Conservation (phyloP, 78 protist genomes). For the Dictyostelium intermedium region DNA sequence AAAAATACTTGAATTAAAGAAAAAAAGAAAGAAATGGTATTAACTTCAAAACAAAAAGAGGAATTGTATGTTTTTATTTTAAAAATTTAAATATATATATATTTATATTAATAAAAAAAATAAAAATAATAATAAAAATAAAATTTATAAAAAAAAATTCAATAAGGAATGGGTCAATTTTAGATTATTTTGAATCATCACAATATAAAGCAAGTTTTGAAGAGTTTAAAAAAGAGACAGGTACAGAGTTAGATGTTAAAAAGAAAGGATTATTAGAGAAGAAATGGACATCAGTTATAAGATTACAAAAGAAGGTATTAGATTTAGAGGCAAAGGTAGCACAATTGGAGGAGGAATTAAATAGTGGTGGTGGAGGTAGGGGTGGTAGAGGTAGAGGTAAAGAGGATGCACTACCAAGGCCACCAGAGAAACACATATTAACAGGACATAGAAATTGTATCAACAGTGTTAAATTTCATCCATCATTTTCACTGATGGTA, state of each 20-base stretch:
- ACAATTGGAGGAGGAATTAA: slow-evolving; percentile 83
- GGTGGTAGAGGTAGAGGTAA: slow-evolving; percentile 58
- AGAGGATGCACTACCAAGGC: slow-evolving; percentile 87
- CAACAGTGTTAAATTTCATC: slow-evolving; percentile 86
- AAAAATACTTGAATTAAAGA: neutral
- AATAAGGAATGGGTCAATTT: slow-evolving; percentile 54
- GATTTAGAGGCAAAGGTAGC: slow-evolving; percentile 82
- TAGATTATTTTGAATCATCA: slow-evolving; percentile 70
- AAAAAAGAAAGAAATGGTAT: slow-evolving; percentile 5
- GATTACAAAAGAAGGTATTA: slow-evolving; percentile 86
- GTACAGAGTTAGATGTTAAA: slow-evolving; percentile 52
- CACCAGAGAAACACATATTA: slow-evolving; percentile 81
- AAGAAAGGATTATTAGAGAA: slow-evolving; percentile 84
- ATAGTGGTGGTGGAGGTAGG: slow-evolving; percentile 53
- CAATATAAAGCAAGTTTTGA: slow-evolving; percentile 48
- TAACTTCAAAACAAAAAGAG: slow-evolving; percentile 26
- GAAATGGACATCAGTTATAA: slow-evolving; percentile 91
- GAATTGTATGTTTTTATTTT: neutral
- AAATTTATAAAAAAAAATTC: neutral
- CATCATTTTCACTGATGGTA: slow-evolving; percentile 75
- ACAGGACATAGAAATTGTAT: slow-evolving; percentile 87
- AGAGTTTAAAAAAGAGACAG: slow-evolving; percentile 65
- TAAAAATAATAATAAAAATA: neutral
- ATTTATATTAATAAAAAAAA: neutral
- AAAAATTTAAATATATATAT: neutral